These are phyloP conservation scores for Hemileccinum rubropunctum DNA, from an alignment of 768 basidiomycete species.

Conservation along the genomic window DNA sequence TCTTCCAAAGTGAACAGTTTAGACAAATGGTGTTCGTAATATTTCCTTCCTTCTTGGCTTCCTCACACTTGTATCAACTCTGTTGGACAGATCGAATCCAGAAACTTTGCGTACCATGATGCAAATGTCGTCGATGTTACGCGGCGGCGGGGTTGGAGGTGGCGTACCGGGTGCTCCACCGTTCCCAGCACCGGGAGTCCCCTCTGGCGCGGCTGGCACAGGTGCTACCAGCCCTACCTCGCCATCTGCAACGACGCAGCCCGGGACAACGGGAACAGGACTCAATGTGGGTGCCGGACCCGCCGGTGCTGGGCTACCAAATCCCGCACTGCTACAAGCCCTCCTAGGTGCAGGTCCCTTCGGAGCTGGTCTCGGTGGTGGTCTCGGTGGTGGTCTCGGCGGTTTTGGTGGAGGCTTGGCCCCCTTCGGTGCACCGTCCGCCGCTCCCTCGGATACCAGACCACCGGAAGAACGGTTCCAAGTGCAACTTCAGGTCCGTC, in stretches of 20 bases:
- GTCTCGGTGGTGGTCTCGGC: slow-evolving; percentile 29
- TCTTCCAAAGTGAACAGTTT: slow-evolving; percentile 76
- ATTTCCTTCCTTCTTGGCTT: not conserved
- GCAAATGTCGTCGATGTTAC: slow-evolving; percentile 55
- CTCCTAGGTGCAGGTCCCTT: slow-evolving; percentile 8
- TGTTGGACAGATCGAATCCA: slow-evolving; percentile 64
- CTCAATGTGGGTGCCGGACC: slow-evolving; percentile 7
- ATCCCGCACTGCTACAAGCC: slow-evolving; percentile 44
- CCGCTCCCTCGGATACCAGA: slow-evolving; percentile 60
- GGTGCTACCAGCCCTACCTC: slow-evolving; percentile 25
- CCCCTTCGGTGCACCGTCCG: slow-evolving; percentile 19
- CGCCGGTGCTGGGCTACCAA: slow-evolving; percentile 22
- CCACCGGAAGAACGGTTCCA: slow-evolving; percentile 93
- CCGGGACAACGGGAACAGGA: slow-evolving; percentile 19
- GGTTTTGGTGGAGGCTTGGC: slow-evolving; percentile 28
- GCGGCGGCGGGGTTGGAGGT: slow-evolving; percentile 36
- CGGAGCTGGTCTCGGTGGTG: slow-evolving; percentile 15
- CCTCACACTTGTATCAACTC: not conserved
- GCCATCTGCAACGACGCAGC: slow-evolving; percentile 19
- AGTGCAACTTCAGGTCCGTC: slow-evolving; percentile 68
- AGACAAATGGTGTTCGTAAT: slow-evolving; percentile 65
- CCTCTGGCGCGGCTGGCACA: slow-evolving; percentile 26
- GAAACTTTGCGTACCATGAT: slow-evolving; percentile 72
- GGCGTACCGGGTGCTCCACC: slow-evolving; percentile 22
- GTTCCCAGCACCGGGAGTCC: slow-evolving; percentile 64